Percentiles rank a stretch among this genome's conserved stretches.
Evolutionary conservation across 148 eudicot species (phyloP).

Genomic region (Dianthus caryophyllus): DNA sequence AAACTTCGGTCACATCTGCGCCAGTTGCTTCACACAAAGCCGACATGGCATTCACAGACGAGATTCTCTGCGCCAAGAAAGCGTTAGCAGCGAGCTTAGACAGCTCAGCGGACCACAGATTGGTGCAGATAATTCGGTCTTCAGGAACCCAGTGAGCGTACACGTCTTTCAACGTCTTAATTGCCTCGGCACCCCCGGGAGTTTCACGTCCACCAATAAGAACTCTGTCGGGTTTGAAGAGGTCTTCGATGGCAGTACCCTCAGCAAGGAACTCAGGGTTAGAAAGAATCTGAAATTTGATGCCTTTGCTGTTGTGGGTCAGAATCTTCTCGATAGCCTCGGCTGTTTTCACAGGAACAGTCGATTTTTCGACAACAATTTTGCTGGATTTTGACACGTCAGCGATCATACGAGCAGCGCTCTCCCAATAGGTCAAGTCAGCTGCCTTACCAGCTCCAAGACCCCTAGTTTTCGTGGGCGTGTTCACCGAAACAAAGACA

Average conservation of each 20-base stretch:
- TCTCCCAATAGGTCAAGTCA: conserved; percentile 76
- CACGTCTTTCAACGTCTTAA: conserved; percentile 54
- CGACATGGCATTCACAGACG: conserved; percentile 70
- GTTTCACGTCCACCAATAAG: conserved; percentile 69
- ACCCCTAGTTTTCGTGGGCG: conserved; percentile 73
- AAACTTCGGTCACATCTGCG: conserved; percentile 60
- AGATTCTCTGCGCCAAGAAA: conserved; percentile 66
- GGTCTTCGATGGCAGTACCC: conserved; percentile 58
- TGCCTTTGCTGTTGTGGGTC: conserved; percentile 65
- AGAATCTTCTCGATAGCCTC: conserved; percentile 74
- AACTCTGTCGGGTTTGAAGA: conserved; percentile 55
- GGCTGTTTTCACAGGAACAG: conserved; percentile 75
- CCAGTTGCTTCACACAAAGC: conserved; percentile 70
- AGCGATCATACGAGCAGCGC: conserved; percentile 77
- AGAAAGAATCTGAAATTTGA: conserved; percentile 55
- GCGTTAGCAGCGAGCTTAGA: conserved; percentile 75
- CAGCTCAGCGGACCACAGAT: conserved; percentile 74
- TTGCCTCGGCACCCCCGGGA: conserved; percentile 49
- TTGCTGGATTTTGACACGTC: conserved; percentile 74
- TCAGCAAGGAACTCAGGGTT: conserved; percentile 72
- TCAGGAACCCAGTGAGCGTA: conserved; percentile 73
- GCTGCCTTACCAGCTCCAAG: conserved; percentile 84
- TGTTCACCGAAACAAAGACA: conserved; percentile 70
- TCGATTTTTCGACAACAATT: conserved; percentile 74
- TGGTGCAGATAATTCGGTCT: conserved; percentile 55